Evolutionary conservation across 768 basidiomycete species (phyloP).

Genomic region (Russula griseocarnosa): DNA sequence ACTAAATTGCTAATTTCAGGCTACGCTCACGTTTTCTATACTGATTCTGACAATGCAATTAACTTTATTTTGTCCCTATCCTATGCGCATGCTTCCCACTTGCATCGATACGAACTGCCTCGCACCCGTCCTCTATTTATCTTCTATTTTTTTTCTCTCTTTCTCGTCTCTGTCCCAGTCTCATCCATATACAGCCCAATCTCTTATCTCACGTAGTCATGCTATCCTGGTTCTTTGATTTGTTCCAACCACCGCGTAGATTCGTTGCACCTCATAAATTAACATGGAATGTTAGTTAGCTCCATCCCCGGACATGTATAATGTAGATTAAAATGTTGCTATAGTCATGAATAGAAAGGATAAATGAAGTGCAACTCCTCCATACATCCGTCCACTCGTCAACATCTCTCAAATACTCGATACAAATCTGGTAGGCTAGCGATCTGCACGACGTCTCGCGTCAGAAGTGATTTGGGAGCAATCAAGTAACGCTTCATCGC

Average conservation of each 20-base stretch:
- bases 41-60: conserved; percentile 6
- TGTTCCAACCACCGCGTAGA: conserved; percentile 2
- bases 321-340: conserved; percentile 23
- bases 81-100: background rate
- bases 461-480: conserved; percentile 62
- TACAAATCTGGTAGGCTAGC: conserved; percentile 90
- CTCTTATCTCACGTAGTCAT: conserved; percentile 12
- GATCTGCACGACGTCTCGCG: conserved; percentile 76
- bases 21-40: background rate
- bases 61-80: background rate
- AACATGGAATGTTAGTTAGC: conserved; percentile 9
- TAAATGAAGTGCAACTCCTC: background rate
- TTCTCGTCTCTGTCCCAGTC: background rate
- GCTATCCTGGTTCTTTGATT: conserved; percentile 17
- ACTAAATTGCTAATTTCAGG: background rate
- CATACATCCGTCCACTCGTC: background rate
- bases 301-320: conserved; percentile 4
- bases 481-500: conserved; percentile 72
- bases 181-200: background rate
- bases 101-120: conserved; percentile 1
- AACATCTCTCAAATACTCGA: conserved; percentile 92
- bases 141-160: background rate
- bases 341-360: background rate
- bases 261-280: conserved; percentile 2
- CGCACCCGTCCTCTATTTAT: background rate